These are phyloP conservation scores for Immersiella caudata DNA, from an alignment of 495 filamentous ascomycete genomes.

Conservation along the genomic window DNA sequence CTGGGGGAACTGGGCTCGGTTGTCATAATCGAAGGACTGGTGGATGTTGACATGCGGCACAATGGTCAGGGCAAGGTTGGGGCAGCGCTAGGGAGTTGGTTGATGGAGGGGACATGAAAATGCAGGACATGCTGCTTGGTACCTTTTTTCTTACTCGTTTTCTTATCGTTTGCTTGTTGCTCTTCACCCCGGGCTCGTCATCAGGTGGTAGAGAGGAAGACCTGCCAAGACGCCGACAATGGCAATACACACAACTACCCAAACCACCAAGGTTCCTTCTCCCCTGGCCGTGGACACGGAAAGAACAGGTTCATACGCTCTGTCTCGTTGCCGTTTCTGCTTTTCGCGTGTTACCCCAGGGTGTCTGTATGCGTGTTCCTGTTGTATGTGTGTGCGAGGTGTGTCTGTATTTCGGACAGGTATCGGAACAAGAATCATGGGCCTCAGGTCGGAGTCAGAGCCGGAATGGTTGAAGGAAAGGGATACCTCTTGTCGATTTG, in stretches of 20 bases:
- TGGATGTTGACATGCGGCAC: slow-evolving; percentile 30
- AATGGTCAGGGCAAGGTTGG: slow-evolving; percentile 29
- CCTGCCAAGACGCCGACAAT: slow-evolving; percentile 9
- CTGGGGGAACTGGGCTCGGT: slow-evolving; percentile 21
- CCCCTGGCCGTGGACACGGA: neutral
- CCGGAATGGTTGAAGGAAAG: slow-evolving; percentile 2
- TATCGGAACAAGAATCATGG: slow-evolving; percentile 7
- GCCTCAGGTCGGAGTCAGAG: neutral
- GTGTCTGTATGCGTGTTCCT: slow-evolving; percentile 7
- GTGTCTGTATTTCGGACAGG: slow-evolving; percentile 9
- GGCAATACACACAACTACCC: slow-evolving; percentile 23
- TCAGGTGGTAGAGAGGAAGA: slow-evolving; percentile 10
- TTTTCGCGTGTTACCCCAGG: slow-evolving; percentile 10
- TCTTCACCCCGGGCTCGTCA: slow-evolving; percentile 18
- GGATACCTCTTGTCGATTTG: neutral
- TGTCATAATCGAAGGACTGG: slow-evolving; percentile 22
- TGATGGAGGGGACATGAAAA: slow-evolving; percentile 40
- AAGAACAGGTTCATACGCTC: neutral
- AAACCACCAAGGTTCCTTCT: neutral
- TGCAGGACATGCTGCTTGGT: slow-evolving; percentile 40
- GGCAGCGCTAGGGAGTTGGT: slow-evolving; percentile 40
- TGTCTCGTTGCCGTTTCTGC: slow-evolving; percentile 4
- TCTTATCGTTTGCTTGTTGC: slow-evolving; percentile 25
- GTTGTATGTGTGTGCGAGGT: slow-evolving; percentile 3
- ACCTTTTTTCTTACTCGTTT: slow-evolving; percentile 25